Conservation (phyloP, 1,284 basidiomycete species). For the Neolentinus lepideus region DNA sequence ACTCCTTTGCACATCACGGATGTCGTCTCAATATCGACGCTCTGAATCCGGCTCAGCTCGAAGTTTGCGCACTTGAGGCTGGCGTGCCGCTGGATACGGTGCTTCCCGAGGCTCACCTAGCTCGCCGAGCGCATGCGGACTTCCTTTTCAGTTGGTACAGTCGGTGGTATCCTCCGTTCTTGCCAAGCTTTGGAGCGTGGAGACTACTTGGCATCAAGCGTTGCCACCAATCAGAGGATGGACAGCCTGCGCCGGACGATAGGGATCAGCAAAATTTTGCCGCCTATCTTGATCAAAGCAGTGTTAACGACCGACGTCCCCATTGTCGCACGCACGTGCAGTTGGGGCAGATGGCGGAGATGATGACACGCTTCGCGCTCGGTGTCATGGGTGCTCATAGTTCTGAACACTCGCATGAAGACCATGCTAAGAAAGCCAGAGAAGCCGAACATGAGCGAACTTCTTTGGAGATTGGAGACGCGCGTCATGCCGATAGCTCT, state of each 20-base stretch:
- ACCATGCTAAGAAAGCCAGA: not conserved
- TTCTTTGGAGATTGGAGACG: not conserved
- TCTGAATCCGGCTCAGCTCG: conserved; percentile 41
- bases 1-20: conserved; percentile 25
- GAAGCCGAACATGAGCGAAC: not conserved
- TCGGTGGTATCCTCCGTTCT: not conserved
- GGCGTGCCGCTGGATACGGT: conserved; percentile 43
- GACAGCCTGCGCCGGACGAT: too few species aligned
- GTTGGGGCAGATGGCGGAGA: conserved; percentile 43
- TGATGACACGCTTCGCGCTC: conserved; percentile 41
- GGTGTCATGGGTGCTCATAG: conserved; percentile 20
- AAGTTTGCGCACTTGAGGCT: conserved; percentile 55
- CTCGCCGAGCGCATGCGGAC: not conserved
- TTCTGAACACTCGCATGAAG: not conserved
- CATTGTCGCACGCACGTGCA: conserved; percentile 20
- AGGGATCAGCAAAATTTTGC: not conserved
- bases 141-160: not conserved
- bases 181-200: not conserved
- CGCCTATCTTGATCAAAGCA: not conserved
- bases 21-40: conserved; percentile 56
- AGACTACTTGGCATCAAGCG: not conserved
- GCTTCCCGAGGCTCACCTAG: not conserved
- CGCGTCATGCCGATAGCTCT: too few species aligned
- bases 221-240: not conserved
- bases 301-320: conserved; percentile 8